These are phyloP conservation scores for Sugiyamaella qingdaonensis DNA, from an alignment of 805 yeast genomes.

Conservation along the genomic window DNA sequence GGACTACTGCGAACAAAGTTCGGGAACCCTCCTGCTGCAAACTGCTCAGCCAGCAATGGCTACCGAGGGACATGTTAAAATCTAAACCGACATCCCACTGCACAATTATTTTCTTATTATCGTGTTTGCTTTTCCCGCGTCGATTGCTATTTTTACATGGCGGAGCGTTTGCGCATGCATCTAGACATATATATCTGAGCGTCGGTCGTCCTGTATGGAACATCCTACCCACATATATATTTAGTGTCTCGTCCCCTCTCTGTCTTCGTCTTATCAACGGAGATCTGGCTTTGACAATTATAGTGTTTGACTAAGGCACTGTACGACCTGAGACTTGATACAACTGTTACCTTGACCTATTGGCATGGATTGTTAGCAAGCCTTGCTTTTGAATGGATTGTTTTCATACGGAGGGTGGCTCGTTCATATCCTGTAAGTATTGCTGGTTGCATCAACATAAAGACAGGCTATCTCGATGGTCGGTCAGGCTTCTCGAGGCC, in stretches of 20 bases:
- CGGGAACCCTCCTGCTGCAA: conserved; percentile 1
- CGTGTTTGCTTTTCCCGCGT: neutral
- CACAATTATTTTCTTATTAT: conserved; percentile 1
- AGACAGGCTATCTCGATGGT: too few relatives aligned
- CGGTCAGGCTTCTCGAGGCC: neutral
- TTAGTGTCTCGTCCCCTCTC: neutral
- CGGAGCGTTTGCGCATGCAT: neutral
- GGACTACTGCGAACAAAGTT: conserved; percentile 1
- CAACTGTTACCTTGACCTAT: too few relatives aligned
- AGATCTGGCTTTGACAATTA: too few relatives aligned
- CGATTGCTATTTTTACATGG: conserved; percentile 4
- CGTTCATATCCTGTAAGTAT: conserved; percentile 1
- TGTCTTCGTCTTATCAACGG: too few relatives aligned
- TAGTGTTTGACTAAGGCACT: too few relatives aligned
- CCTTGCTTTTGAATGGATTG: too few relatives aligned
- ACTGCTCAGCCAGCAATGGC: neutral
- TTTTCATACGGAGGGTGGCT: neutral
- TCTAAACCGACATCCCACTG: neutral
- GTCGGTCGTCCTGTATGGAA: conserved; percentile 1
- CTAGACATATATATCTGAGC: neutral
- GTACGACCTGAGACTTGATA: too few relatives aligned
- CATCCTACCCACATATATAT: neutral
- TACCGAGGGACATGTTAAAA: conserved; percentile 4
- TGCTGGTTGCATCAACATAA: neutral
- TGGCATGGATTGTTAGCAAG: too few relatives aligned